Evolutionary conservation across 176 grass and related monocot genomes (phyloP).

Genomic region (Panicum miliaceum): DNA sequence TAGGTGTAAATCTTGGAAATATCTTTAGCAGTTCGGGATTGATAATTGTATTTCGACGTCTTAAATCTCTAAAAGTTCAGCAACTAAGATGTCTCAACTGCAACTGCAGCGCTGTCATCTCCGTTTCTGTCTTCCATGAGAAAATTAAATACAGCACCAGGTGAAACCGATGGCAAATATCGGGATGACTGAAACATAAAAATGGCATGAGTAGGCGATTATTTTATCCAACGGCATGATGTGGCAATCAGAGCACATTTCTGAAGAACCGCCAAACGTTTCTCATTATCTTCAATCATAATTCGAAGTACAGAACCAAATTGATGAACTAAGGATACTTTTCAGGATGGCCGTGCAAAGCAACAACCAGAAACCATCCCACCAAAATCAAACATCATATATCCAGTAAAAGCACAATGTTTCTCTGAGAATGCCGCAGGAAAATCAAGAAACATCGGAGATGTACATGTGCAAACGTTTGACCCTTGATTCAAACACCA

Average conservation of each 20-base stretch:
- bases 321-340: neutral
- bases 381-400: neutral
- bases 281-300: neutral
- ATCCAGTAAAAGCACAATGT: neutral
- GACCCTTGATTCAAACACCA: slow-evolving; percentile 7
- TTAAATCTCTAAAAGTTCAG: neutral
- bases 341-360: neutral
- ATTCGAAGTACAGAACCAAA: neutral
- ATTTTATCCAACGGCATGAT: neutral
- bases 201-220: neutral
- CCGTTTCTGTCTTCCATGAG: neutral
- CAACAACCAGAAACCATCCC: neutral
- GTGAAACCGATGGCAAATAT: neutral
- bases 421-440: neutral
- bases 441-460: too few species aligned
- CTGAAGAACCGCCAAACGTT: neutral
- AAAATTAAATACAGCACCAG: neutral
- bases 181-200: neutral
- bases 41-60: neutral
- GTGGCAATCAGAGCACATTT: slow-evolving; percentile 6
- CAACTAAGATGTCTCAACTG: neutral
- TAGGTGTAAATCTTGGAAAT: neutral
- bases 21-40: neutral
- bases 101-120: neutral
- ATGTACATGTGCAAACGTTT: neutral